phyloP scores from a whole-genome alignment of 441 rosid genomes.

The Iberis amara region DNA sequence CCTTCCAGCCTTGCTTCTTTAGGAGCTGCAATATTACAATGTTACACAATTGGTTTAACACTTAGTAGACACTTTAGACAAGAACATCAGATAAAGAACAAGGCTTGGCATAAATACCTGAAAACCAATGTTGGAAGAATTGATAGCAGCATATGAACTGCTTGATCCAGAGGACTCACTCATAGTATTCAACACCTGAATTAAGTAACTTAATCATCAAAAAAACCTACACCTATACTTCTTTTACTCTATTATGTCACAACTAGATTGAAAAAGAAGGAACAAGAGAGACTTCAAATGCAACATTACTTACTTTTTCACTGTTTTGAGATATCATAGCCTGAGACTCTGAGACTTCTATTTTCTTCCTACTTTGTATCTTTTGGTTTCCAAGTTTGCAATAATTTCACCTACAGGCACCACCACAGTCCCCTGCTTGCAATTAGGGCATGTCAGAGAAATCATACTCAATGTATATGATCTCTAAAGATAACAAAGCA shows the following conservation, averaged over 20 bases:
- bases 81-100: background rate
- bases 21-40: conserved; percentile 46
- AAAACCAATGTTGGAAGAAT: conserved; percentile 65
- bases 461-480: background rate
- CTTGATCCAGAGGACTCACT: no score
- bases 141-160: conserved; percentile 5
- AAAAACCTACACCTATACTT: background rate
- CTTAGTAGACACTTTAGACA: background rate
- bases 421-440: no score
- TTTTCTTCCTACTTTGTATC: conserved; percentile 24
- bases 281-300: background rate
- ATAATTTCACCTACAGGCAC: conserved; percentile 39
- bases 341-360: background rate
- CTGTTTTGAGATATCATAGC: conserved; percentile 7
- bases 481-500: background rate
- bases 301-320: conserved; percentile 28
- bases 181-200: conserved; percentile 1
- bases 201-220: background rate
- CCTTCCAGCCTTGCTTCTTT: conserved; percentile 93
- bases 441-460: background rate
- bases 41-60: background rate
- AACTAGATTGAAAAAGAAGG: background rate
- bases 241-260: no score
- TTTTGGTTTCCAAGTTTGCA: conserved; percentile 49
- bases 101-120: conserved; percentile 35